Base-by-base conservation (phyloP, 176 grass and related monocot genomes). In the Oryza punctata region DNA sequence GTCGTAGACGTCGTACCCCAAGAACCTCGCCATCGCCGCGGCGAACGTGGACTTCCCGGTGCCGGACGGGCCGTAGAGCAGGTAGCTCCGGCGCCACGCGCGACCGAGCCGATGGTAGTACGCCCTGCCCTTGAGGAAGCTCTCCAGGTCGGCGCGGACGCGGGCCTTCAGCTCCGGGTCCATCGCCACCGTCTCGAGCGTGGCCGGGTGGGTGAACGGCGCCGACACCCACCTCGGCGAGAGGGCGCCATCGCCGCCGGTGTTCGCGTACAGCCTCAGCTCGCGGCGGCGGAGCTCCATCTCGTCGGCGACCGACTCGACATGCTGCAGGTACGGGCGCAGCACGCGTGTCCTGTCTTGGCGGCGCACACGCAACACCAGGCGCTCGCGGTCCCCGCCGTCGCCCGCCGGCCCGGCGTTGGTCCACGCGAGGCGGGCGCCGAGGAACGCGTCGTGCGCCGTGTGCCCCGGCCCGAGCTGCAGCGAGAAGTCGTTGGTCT, bases 51-150 rank as follows among this genome's bases (percentile, higher is more conserved):
- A 94, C 73, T 99, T 99, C 35, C 97, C 93, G 3, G 97, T 96
- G 46, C 97, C 97, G 6, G 89, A 81, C 0, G 85, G 68, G 1
- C 97, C 97, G 81, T 94, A 89, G 63, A 99, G 93, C 27, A 99
- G 93, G 81, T 99, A 99, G 88, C 97, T 99, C 69, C 97, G 90
- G 16, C 97, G 97, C 97, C 97, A 99, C 0, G 94, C 93, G 75
- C 97, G 89, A 40, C 97, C 93, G 2, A 99, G 89, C 5, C 86
- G 91, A 82, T 96, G 93, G 77, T 96, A 99, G 85, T 96, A 99
- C 0, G 81, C 78, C 30, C 88, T 89, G 78, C 93, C 97, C 65
- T 96, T 93, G 76, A 99, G 81, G 78, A 99, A 99, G 37, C 28
- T 77, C 82, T 96, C 97, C 6, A 99, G 76, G 76, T 99, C 97